Conservation (phyloP, 495 filamentous ascomycete genomes). For the Penicillium cinerascens region DNA sequence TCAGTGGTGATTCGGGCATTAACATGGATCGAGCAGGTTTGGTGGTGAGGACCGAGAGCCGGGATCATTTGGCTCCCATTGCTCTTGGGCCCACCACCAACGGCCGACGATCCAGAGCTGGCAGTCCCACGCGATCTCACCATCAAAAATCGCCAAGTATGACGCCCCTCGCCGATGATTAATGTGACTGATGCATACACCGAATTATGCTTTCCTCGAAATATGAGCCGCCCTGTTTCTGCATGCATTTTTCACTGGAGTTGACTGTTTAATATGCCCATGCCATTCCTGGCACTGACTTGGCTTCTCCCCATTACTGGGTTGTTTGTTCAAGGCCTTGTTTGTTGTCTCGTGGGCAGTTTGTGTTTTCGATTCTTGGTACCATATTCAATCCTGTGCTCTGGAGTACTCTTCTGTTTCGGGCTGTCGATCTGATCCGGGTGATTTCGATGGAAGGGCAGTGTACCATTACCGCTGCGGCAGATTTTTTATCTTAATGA, state of each 20-base stretch:
- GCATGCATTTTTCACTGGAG: conserved; percentile 26
- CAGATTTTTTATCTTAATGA: conserved; percentile 13
- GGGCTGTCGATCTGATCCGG: conserved; percentile 22
- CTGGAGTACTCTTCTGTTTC: conserved; percentile 26
- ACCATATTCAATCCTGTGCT: conserved; percentile 26
- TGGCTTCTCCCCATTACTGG: not conserved
- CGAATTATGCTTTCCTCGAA: conserved; percentile 14
- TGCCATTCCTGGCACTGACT: not conserved
- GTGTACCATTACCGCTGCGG: conserved; percentile 23
- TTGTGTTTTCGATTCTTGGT: conserved; percentile 23
- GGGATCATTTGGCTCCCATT: conserved; percentile 60
- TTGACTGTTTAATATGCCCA: conserved; percentile 7
- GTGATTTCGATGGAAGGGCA: conserved; percentile 24
- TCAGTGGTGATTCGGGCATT: conserved; percentile 44
- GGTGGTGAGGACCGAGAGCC: conserved; percentile 74
- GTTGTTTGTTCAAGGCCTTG: conserved; percentile 2
- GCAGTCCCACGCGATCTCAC: conserved; percentile 43
- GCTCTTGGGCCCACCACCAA: conserved; percentile 43
- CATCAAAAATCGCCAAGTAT: conserved; percentile 41
- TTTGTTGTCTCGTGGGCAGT: conserved; percentile 3
- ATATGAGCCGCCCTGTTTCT: conserved; percentile 3
- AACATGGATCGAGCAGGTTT: conserved; percentile 71
- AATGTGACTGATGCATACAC: conserved; percentile 21
- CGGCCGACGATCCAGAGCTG: conserved; percentile 42
- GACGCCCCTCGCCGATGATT: conserved; percentile 41